Conservation (phyloP, 2,329 filamentous ascomycete genomes). For the Aspergillus ustus region DNA sequence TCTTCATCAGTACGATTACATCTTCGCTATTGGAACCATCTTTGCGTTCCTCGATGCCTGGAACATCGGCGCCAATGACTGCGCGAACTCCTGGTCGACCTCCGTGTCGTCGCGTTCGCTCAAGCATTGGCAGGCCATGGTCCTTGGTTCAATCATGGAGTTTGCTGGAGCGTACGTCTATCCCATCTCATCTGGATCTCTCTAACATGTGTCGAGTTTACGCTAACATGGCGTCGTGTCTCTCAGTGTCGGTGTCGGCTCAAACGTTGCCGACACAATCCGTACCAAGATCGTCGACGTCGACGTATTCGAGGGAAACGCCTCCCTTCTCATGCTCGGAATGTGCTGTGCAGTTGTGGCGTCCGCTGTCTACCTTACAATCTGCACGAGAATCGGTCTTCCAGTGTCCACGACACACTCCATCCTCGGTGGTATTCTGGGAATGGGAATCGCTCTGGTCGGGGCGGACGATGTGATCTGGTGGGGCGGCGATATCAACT, state of each 20-base stretch:
- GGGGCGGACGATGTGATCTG: slow-evolving; percentile 20
- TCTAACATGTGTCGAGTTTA: not conserved
- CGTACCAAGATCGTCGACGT: slow-evolving; percentile 24
- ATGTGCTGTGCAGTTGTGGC: slow-evolving; percentile 23
- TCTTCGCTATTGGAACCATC: slow-evolving; percentile 26
- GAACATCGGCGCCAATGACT: slow-evolving; percentile 29
- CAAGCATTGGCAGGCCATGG: slow-evolving; percentile 26
- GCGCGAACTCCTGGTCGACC: slow-evolving; percentile 27
- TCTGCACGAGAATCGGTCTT: slow-evolving; percentile 22
- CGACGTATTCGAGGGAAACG: slow-evolving; percentile 13
- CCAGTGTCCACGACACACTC: slow-evolving; percentile 27
- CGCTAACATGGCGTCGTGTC: too few relatives aligned
- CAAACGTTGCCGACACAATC: slow-evolving; percentile 25
- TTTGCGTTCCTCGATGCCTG: slow-evolving; percentile 28
- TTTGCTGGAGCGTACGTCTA: slow-evolving; percentile 20
- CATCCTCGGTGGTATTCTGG: slow-evolving; percentile 26
- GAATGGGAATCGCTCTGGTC: slow-evolving; percentile 24
- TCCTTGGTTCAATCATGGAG: slow-evolving; percentile 25
- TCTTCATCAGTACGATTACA: slow-evolving; percentile 26
- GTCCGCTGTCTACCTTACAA: slow-evolving; percentile 23
- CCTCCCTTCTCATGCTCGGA: slow-evolving; percentile 25
- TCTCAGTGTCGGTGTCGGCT: slow-evolving; percentile 23
- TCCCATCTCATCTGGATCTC: not conserved
- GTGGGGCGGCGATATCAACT: slow-evolving; percentile 28
- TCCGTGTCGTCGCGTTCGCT: slow-evolving; percentile 26